Conservation (phyloP, 2,329 filamentous ascomycete genomes). For the Phaeosphaeriaceae sp. region DNA sequence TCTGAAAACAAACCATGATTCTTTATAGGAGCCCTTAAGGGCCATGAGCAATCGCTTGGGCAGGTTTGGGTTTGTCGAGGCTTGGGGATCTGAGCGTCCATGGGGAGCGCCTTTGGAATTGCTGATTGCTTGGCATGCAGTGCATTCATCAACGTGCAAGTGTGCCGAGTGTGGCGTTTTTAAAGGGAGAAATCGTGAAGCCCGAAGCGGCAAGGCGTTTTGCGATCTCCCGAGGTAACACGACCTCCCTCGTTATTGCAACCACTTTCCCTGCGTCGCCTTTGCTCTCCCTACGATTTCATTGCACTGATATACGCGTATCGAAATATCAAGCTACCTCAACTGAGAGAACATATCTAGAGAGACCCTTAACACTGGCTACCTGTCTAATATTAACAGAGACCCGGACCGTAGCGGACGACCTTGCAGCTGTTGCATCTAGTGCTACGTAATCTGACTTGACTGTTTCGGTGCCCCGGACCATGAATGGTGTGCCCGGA, state of each 20-base stretch:
- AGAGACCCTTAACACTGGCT: not conserved
- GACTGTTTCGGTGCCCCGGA: too few relatives aligned
- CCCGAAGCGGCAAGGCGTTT: too few relatives aligned
- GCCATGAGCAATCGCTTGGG: not conserved
- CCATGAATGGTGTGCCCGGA: too few relatives aligned
- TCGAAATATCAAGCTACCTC: not conserved
- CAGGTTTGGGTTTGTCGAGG: not conserved
- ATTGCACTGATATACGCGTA: too few relatives aligned
- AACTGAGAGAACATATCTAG: not conserved
- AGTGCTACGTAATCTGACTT: not conserved
- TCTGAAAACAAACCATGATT: not conserved
- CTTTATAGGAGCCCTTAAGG: not conserved
- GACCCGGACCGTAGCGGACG: not conserved
- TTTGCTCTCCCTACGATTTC: too few relatives aligned
- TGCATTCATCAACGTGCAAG: not conserved
- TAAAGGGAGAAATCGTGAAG: too few relatives aligned
- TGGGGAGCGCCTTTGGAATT: not conserved
- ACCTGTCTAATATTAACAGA: not conserved
- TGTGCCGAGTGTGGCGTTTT: slow-evolving; percentile 1
- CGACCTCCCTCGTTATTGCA: too few relatives aligned
- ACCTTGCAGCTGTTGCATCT: not conserved
- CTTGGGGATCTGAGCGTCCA: not conserved
- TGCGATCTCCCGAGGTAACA: too few relatives aligned
- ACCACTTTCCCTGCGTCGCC: too few relatives aligned
- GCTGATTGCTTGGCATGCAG: not conserved